These are phyloP conservation scores for Alternaria triticimaculans DNA, from an alignment of 2,329 filamentous ascomycete species.

Conservation along the genomic window DNA sequence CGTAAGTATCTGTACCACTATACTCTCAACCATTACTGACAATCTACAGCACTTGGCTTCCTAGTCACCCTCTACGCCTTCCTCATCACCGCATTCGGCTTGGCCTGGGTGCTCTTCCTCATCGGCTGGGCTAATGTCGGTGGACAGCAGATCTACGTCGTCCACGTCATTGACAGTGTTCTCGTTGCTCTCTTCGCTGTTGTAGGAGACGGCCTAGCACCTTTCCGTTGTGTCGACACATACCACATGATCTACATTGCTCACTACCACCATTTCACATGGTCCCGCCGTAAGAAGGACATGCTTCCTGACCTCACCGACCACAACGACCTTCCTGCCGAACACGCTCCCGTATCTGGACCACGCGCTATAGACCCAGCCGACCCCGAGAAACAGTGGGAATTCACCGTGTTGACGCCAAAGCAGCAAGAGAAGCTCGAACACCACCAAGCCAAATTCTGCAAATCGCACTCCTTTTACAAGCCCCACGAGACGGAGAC, in stretches of 20 bases:
- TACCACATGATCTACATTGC: conserved; percentile 88
- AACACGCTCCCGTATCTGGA: conserved; percentile 53
- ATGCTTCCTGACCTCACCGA: conserved; percentile 68
- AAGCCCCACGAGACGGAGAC: conserved; percentile 86
- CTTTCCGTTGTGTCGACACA: conserved; percentile 80
- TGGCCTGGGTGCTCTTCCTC: conserved; percentile 89
- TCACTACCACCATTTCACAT: conserved; percentile 72
- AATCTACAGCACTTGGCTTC: conserved; percentile 70
- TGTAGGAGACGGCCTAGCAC: conserved; percentile 66
- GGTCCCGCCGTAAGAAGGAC: conserved; percentile 68
- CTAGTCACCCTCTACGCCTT: conserved; percentile 83
- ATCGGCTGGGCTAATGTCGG: conserved; percentile 90
- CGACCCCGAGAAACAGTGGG: conserved; percentile 47
- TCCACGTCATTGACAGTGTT: conserved; percentile 63
- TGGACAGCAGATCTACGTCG: conserved; percentile 67
- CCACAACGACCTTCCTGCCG: conserved; percentile 70
- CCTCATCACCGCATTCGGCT: conserved; percentile 82
- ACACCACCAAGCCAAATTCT: conserved; percentile 80
- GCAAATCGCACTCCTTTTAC: conserved; percentile 86
- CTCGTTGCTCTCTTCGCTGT: conserved; percentile 69
- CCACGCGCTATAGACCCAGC: conserved; percentile 46
- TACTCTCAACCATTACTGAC: conserved; percentile 13
- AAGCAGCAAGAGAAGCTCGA: conserved; percentile 72
- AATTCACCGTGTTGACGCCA: conserved; percentile 67
- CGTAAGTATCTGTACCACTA: conserved; percentile 56